Percentiles rank a stretch among this genome's conserved stretches.
Evolutionary conservation across 805 yeast species (phyloP).

Genomic region (Candida tibetensis): DNA sequence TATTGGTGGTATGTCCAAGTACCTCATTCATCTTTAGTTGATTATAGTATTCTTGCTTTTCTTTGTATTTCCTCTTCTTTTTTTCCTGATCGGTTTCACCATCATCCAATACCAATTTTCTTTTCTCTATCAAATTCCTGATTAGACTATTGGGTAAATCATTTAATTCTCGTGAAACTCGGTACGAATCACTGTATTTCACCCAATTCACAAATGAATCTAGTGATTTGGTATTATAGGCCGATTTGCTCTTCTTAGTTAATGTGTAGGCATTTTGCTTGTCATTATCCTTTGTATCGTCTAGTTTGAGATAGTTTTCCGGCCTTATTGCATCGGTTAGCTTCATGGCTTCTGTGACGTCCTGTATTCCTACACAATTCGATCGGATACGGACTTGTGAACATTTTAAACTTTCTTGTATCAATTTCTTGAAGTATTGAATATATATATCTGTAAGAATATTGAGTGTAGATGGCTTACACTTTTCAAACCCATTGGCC

Average conservation of each 20-base stretch:
- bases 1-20: constrained; percentile 5
- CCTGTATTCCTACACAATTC: constrained; percentile 54
- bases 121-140: constrained; percentile 35
- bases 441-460: constrained; percentile 74
- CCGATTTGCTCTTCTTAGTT: constrained; percentile 14
- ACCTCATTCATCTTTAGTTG: constrained; percentile 30
- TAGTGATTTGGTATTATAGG: constrained; percentile 34
- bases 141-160: constrained; percentile 31
- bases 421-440: constrained; percentile 56
- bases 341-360: constrained; percentile 67
- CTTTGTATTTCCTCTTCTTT: constrained; percentile 32
- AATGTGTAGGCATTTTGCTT: constrained; percentile 11
- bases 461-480: constrained; percentile 69
- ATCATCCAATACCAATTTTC: constrained; percentile 35
- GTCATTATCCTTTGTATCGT: constrained; percentile 15
- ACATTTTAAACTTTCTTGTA: constrained; percentile 47
- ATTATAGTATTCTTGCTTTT: constrained; percentile 40
- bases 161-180: constrained; percentile 22
- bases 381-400: constrained; percentile 41
- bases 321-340: constrained; percentile 64
- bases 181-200: constrained; percentile 24
- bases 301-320: constrained; percentile 50
- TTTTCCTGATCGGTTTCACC: constrained; percentile 34
- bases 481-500: constrained; percentile 80
- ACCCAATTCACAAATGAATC: constrained; percentile 41